Evolutionary conservation across 192 early-diverging fungal genomes (phyloP).

Genomic region (Podila clonocystis): DNA sequence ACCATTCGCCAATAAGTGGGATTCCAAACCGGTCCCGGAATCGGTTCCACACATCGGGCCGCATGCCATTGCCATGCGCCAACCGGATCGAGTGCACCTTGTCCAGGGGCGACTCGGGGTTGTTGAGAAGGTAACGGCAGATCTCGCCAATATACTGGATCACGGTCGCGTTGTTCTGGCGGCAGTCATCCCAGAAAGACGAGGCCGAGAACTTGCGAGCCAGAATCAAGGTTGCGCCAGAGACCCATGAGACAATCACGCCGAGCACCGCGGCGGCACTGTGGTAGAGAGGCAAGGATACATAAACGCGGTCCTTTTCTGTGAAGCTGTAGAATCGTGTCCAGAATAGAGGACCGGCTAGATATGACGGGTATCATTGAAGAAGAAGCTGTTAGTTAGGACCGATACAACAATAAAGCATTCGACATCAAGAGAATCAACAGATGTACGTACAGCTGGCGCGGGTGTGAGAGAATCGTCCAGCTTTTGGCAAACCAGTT

Average conservation of each 20-base stretch:
- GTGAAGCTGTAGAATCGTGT: slow-evolving; percentile 22
- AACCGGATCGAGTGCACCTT: slow-evolving; percentile 63
- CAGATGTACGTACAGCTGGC: slow-evolving; percentile 13
- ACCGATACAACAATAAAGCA: background rate
- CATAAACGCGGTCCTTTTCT: slow-evolving; percentile 63
- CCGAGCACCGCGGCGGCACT: slow-evolving; percentile 54
- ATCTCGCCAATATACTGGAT: slow-evolving; percentile 77
- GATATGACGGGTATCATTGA: too few species aligned
- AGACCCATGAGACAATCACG: slow-evolving; percentile 19
- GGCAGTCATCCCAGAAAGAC: slow-evolving; percentile 62
- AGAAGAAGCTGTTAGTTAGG: too few species aligned
- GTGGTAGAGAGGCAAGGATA: slow-evolving; percentile 73
- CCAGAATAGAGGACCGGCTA: slow-evolving; percentile 26
- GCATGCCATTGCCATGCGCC: slow-evolving; percentile 75
- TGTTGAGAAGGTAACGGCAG: slow-evolving; percentile 68
- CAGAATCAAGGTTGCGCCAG: slow-evolving; percentile 62
- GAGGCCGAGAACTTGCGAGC: slow-evolving; percentile 65
- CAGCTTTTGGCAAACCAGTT: slow-evolving; percentile 71
- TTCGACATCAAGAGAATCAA: background rate
- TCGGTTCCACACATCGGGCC: slow-evolving; percentile 74
- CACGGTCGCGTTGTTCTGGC: slow-evolving; percentile 52
- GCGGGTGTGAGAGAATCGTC: slow-evolving; percentile 56
- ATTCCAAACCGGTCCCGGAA: slow-evolving; percentile 72
- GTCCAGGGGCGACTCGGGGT: slow-evolving; percentile 61
- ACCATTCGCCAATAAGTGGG: slow-evolving; percentile 68